Base-by-base conservation (phyloP, 331 rosid species). In the Rhamnella rubrinervis region DNA sequence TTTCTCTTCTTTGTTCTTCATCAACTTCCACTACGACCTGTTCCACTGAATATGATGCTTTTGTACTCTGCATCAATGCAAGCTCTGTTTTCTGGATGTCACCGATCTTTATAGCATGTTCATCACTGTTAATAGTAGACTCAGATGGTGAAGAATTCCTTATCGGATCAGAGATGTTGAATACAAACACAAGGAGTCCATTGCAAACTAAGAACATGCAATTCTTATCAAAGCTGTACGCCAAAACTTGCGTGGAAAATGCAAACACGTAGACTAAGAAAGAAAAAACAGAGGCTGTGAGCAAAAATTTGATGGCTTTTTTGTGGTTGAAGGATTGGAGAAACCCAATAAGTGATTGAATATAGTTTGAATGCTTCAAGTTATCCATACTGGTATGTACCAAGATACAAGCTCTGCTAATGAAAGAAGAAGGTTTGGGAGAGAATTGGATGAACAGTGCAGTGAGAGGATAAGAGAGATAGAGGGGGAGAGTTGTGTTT, bases 151-250 rank as follows among this genome's bases (percentile, higher is more conserved):
- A 71, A 67, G 82, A 59, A 21, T 71, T 13, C 60, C 65, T 40
- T 9, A 65, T 46, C 12, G 76, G 79, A 47, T 74, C 82, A 47
- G 89, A 87, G 66, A 50, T 83, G 21, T 74, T 76, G 63, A 77
- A 80, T 37, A 90, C 82, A 18, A 79, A 61, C 63, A 39, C 80
- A 4, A 92, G 63, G 40, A 92, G 85, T 21, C 89, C 85, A 74
- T 92, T 92, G 74, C 88, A 86, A 52, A 92, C 64, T 58, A 87
- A 82, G 75, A 92, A 92, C 78, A 86, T 73, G 82, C 75, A 81
- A 71, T 71, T 83, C 75, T 89, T 92, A 59, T 59, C 84, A 31
- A 79, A 18, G 16, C 56, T 35, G 75, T 74, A 63, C 74, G 50
- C 31, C 50, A 51, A 69, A 38, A 61, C 56, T 44, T 81, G 78